A percentile compares a stretch with the other conserved stretches of the same genome.
phyloP scores from a whole-genome alignment of 768 basidiomycete genomes.

The Leucosporidium yakuticum region DNA sequence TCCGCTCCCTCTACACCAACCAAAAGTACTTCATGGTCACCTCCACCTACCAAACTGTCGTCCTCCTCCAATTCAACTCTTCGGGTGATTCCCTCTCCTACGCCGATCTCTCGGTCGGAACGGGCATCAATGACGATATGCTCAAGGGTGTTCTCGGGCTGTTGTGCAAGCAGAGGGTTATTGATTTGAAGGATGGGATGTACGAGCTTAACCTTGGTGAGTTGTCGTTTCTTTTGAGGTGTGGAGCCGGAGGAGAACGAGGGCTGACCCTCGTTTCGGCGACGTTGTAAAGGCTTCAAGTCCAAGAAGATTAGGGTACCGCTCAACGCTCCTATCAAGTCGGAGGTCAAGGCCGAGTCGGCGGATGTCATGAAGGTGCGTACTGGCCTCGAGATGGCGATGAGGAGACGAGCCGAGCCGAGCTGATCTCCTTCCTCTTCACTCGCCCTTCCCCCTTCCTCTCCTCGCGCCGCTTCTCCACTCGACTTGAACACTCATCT shows the following conservation, averaged over 20 bases:
- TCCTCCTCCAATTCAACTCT: slow-evolving; percentile 89
- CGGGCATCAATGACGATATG: slow-evolving; percentile 65
- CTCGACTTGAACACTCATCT: background rate
- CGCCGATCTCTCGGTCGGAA: slow-evolving; percentile 71
- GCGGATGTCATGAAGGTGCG: slow-evolving; percentile 76
- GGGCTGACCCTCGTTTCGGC: background rate
- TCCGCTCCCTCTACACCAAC: slow-evolving; percentile 83
- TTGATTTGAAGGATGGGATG: slow-evolving; percentile 84
- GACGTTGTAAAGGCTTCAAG: slow-evolving; percentile 37
- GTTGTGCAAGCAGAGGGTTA: slow-evolving; percentile 80
- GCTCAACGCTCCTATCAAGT: slow-evolving; percentile 70
- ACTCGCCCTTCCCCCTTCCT: background rate
- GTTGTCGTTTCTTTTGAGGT: slow-evolving; percentile 27
- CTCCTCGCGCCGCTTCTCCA: background rate
- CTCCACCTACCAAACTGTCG: slow-evolving; percentile 88
- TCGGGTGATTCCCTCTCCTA: slow-evolving; percentile 73
- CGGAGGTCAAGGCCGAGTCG: slow-evolving; percentile 86
- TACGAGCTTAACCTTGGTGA: slow-evolving; percentile 84
- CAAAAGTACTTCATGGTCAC: slow-evolving; percentile 97
- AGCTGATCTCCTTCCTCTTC: background rate
- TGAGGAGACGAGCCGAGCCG: too few relatives aligned
- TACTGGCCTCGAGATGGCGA: too few relatives aligned
- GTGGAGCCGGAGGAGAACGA: background rate
- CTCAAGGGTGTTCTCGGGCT: slow-evolving; percentile 58
- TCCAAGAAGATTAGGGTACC: slow-evolving; percentile 43